These are phyloP conservation scores for Penicillium crustosum DNA, from an alignment of 2,329 filamentous ascomycete genomes.

Conservation along the genomic window DNA sequence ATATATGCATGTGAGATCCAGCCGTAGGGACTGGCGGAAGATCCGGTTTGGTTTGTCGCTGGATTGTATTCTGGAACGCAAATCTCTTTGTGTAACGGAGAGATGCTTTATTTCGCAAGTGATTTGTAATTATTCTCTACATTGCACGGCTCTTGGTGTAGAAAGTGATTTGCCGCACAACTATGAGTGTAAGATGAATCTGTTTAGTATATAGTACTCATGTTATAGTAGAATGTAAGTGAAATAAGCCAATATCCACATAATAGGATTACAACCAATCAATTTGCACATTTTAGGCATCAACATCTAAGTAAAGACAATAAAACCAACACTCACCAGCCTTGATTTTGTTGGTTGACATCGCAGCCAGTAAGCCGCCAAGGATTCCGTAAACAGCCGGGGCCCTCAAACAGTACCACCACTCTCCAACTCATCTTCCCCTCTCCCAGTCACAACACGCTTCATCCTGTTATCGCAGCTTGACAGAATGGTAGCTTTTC, in stretches of 20 bases:
- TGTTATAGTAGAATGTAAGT: background rate
- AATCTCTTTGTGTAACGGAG: slow-evolving; percentile 5
- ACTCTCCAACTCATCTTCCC: background rate
- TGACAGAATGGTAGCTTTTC: slow-evolving; percentile 14
- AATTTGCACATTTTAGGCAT: background rate
- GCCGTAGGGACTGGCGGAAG: slow-evolving; percentile 2
- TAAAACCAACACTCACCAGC: too few relatives aligned
- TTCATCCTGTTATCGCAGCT: background rate
- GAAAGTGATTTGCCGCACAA: background rate
- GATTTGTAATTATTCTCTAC: background rate
- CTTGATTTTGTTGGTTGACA: background rate
- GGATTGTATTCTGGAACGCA: background rate
- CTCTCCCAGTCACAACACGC: background rate
- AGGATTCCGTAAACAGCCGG: background rate
- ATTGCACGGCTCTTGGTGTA: background rate
- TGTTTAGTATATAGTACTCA: too few relatives aligned
- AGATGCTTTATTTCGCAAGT: background rate
- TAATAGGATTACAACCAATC: background rate
- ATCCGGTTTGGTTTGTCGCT: slow-evolving; percentile 9
- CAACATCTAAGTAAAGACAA: background rate
- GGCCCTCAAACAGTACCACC: background rate
- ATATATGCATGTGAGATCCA: slow-evolving; percentile 12
- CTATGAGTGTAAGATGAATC: background rate
- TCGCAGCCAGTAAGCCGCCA: slow-evolving; percentile 1
- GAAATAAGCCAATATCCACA: background rate